Evolutionary conservation across 179 eudicot species (phyloP), one percentile per base, ranked within the genome.

Genomic region (Beta lomatogona): DNA sequence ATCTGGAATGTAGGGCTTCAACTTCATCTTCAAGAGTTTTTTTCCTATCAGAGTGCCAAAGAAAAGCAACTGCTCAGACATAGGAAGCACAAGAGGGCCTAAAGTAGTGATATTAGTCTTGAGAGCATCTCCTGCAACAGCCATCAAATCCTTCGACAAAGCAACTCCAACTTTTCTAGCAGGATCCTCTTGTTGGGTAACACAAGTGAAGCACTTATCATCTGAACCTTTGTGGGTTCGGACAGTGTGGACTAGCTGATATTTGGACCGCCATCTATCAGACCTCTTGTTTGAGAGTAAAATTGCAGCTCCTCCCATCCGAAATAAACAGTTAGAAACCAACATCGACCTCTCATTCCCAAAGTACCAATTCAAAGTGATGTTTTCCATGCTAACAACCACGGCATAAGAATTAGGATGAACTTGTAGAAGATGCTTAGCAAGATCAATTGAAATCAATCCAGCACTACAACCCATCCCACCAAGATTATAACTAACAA

Each of bases 391-490:
- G 84, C 84, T 81, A 45, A 81, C 75, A 48, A 81, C 84, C 80
- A 81, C 77, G 18, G 84, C 84, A 70, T 81, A 76, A 21, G 84
- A 81, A 55, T 81, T 81, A 15, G 76, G 84, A 76, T 81, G 80
- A 48, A 81, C 84, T 70, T 75, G 84, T 41, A 81, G 71, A 69
- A 81, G 84, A 4, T 81, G 61, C 60, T 77, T 81, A 19, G 84
- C 84, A 76, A 81, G 84, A 76, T 81, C 84, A 4, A 81, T 58
- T 15, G 84, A 68, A 50, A 81, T 75, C 44, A 81, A 46, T 55
- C 84, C 84, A 76, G 84, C 84, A 46, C 84, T 81, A 71, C 84
- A 81, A 36, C 84, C 84, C 84, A 81, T 81, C 12, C 84, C 84
- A 66, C 80, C 80, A 55, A 81, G 57, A 57, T 81, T 81, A 36